phyloP scores from a whole-genome alignment of 768 basidiomycete species.

The Rhodotorula kratochvilovae region DNA sequence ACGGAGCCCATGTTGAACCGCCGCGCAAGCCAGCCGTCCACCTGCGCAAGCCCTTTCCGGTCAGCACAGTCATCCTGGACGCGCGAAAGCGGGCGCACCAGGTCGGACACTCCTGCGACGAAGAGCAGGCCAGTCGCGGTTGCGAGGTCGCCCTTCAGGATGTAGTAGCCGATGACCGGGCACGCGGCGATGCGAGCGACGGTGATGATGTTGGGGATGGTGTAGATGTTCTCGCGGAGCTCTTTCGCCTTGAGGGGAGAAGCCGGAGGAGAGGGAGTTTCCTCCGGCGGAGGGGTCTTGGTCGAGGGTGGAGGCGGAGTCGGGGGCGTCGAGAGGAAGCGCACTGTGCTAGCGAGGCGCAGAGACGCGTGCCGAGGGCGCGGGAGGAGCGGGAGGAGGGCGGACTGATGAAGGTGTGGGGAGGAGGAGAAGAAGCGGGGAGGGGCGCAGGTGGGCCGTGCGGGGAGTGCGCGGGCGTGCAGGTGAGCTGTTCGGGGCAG shows the following conservation, averaged over 20 bases:
- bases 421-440: background rate
- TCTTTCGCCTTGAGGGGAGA: conserved; percentile 47
- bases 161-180: conserved; percentile 85
- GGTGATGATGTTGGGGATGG: conserved; percentile 84
- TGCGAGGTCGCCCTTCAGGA: conserved; percentile 71
- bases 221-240: conserved; percentile 80
- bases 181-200: conserved; percentile 80
- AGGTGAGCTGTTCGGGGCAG: background rate
- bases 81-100: conserved; percentile 57
- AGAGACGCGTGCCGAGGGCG: background rate
- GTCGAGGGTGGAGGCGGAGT: background rate
- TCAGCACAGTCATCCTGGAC: too few relatives aligned
- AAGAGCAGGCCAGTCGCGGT: conserved; percentile 77
- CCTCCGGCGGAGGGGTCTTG: background rate
- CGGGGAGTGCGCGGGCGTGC: background rate
- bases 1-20: conserved; percentile 80
- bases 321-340: background rate
- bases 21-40: conserved; percentile 86
- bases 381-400: background rate
- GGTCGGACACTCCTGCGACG: conserved; percentile 87
- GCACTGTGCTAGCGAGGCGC: background rate
- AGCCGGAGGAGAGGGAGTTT: conserved; percentile 49
- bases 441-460: background rate
- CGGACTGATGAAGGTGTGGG: background rate
- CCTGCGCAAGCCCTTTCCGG: conserved; percentile 51